Base-by-base conservation (phyloP, 139 green algal species). In the Zygnema circumcarinatum region DNA sequence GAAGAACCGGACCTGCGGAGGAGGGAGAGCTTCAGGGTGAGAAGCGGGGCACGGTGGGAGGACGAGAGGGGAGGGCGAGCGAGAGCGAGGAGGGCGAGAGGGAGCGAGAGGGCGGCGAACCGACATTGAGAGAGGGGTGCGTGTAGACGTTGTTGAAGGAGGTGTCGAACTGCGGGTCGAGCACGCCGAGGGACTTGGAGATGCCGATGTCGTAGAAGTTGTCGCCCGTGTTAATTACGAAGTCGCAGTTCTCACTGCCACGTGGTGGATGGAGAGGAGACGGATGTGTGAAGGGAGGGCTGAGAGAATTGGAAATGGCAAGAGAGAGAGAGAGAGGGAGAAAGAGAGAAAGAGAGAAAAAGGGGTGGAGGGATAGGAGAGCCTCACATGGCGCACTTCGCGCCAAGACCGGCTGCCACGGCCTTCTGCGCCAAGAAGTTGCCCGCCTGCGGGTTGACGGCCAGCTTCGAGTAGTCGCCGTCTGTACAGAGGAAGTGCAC, bases 181-280 rank as follows among this genome's bases (percentile, higher is more conserved):
- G 11, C 69, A 78, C 69, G 3, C 69, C 69, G 16, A 78, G 69
- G 11, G 7, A 22, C 16, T 78, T 78, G 69, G 35, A 39, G 16
- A 78, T 78, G 3, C 69, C 69, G 11, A 78, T 3, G 69, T 78
- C 36, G 69, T 78, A 78, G 69, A 78, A 78, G 16, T 78, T 78
- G 69, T 78, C 69, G 69, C 69, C 69, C 3, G 35, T 78, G 69
- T 78, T 78, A 41, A 78, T 20, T 3, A 78, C 69, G 16, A 78
- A 78, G 7, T 78, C 7, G 16, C 69, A 78, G 3, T 72, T 72
- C 54, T 33, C 25, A 25, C 54, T 72, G 54, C 54, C 25, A 25
- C 25, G 25, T 33, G 54, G 54, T 25, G 25, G 54, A 72, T 25
- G 25, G 54, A 72, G 25, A 72, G 25, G 29, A 25, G 54, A 25